phyloP scores from a whole-genome alignment of 1,284 basidiomycete genomes.

The Paramarasmius palmivorus region DNA sequence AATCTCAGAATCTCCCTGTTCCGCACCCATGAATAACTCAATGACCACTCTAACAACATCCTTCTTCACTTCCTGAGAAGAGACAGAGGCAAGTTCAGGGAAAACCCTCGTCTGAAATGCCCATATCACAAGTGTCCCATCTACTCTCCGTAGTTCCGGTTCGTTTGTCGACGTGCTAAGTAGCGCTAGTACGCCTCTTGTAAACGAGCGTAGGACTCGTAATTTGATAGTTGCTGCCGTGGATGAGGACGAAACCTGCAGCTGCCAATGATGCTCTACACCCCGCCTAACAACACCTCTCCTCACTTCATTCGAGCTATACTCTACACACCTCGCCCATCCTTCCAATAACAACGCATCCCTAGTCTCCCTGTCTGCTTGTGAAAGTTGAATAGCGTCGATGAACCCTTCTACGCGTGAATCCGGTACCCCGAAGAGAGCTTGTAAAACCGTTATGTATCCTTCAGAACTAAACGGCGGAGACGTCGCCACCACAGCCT shows the following conservation, averaged over 20 bases:
- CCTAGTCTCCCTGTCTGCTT: slow-evolving; percentile 28
- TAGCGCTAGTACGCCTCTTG: neutral
- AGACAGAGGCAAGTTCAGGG: slow-evolving; percentile 7
- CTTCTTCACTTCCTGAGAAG: neutral
- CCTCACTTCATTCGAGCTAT: slow-evolving; percentile 28
- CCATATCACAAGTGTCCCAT: slow-evolving; percentile 12
- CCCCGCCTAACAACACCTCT: slow-evolving; percentile 37
- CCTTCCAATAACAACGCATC: slow-evolving; percentile 39
- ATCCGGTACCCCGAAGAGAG: slow-evolving; percentile 30
- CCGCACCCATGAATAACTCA: neutral
- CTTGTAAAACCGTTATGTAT: too few species aligned
- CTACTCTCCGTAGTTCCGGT: neutral
- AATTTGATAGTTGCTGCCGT: too few species aligned
- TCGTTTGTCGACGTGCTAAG: neutral
- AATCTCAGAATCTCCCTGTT: slow-evolving; percentile 3
- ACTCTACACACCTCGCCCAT: slow-evolving; percentile 37
- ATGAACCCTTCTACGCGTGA: slow-evolving; percentile 41
- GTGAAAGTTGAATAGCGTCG: slow-evolving; percentile 25
- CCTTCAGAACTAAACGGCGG: too few species aligned
- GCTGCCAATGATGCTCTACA: slow-evolving; percentile 27
- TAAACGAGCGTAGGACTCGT: neutral
- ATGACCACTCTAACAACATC: slow-evolving; percentile 8
- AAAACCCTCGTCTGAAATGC: slow-evolving; percentile 14
- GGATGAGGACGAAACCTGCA: too few species aligned
- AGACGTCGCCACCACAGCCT: too few species aligned